Evolutionary conservation across 1,284 basidiomycete species (phyloP).

Genomic region (Marasmius tenuissimus): DNA sequence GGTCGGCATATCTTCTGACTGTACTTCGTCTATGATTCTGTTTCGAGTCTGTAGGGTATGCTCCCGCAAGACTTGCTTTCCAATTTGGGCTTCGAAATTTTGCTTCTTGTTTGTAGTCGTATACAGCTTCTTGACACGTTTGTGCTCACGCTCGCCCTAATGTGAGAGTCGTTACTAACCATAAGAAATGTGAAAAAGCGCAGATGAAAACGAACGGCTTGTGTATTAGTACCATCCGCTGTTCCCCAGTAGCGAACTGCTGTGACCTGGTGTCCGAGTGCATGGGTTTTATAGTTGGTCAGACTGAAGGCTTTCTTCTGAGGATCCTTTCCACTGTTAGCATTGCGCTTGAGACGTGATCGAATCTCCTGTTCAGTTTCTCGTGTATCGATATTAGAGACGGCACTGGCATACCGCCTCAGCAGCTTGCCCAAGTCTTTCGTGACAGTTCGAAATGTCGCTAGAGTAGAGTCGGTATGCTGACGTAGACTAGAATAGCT

Average conservation of each 20-base stretch:
- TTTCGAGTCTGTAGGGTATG: neutral
- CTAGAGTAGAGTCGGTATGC: constrained; percentile 16
- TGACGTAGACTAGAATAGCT: constrained; percentile 21
- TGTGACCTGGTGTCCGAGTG: constrained; percentile 5
- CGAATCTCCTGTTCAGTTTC: neutral
- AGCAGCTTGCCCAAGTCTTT: neutral
- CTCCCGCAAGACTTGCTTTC: neutral
- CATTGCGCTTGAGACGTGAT: neutral
- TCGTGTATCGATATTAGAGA: neutral
- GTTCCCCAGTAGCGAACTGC: constrained; percentile 5
- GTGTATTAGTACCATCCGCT: constrained; percentile 9
- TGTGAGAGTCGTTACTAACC: neutral
- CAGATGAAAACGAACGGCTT: constrained; percentile 15
- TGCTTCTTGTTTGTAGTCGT: constrained; percentile 28
- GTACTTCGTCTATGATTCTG: neutral
- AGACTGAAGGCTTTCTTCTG: constrained; percentile 22
- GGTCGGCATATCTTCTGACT: neutral
- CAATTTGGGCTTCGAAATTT: constrained; percentile 23
- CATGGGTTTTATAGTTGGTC: constrained; percentile 20
- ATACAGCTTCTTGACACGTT: constrained; percentile 30
- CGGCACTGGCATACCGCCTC: neutral
- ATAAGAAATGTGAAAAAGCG: neutral
- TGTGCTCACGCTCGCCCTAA: constrained; percentile 33
- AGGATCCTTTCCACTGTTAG: neutral
- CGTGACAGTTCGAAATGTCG: neutral